Evolutionary conservation across 306 rosid species (phyloP), one percentile per base, ranked within the genome.

Genomic region (Cicer bijugum): DNA sequence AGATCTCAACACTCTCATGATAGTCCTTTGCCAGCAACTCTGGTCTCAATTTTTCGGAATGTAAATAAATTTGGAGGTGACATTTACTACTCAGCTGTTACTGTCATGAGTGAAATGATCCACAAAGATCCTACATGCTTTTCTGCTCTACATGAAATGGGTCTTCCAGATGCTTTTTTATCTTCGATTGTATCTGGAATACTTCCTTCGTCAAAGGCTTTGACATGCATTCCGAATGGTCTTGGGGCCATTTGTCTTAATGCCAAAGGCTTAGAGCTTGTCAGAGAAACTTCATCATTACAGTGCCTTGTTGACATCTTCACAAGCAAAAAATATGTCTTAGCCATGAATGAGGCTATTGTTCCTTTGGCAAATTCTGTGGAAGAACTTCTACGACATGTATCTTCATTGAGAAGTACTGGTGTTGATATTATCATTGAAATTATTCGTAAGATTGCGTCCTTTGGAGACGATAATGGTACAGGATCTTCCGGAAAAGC

Each of bases 181-280:
- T 85, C 92, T 80, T 91, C 98, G n/a, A 86, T 93, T 67, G 81
- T 40, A 58, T 87, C 92, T 80, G 96, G 96, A 60, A 76, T 93
- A 76, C 92, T 88, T 82, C 98, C 98, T 59, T 93, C 97, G 5
- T 85, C 97, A 0, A 93, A 93, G 87, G 97, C 96, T 76, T 84
- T 93, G 71, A 88, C 92, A 10, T 93, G 98, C 51, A 79, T 93
- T 73, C 98, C 98, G 59, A 93, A 91, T 75, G 98, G 98, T 67
- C 88, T 93, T 23, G 98, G 98, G 76, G 98, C 98, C 55, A 89
- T 93, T 67, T 93, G 98, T 87, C 98, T 93, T 8, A 93, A 88
- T 75, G 85, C 98, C 80, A 86, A 83, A 83, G 98, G 98, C 60
- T 84, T 93, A 75, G 97, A 91, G 85, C 81, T 89, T 57, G 98